A percentile compares a stretch with the other conserved stretches of the same genome.
These are phyloP conservation scores for Nigrospora oryzae DNA, from an alignment of 2,329 filamentous ascomycete species.

Conservation along the genomic window DNA sequence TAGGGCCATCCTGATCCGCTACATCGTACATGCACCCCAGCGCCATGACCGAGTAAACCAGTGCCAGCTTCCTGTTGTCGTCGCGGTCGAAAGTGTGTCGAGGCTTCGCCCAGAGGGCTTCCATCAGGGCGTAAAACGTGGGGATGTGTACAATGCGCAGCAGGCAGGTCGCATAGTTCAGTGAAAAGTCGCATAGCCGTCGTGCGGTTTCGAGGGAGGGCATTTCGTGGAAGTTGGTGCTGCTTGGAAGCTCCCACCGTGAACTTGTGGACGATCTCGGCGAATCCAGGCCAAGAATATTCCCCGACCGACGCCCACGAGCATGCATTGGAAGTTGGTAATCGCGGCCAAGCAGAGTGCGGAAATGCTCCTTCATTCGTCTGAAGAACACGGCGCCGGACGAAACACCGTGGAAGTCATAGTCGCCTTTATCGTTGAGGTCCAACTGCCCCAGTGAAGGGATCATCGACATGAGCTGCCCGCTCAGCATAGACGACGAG, in stretches of 20 bases:
- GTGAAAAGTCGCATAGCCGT: constrained; percentile 25
- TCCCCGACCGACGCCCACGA: constrained; percentile 36
- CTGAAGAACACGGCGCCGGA: constrained; percentile 85
- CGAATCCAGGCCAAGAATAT: constrained; percentile 56
- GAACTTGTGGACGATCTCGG: constrained; percentile 58
- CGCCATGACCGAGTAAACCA: constrained; percentile 52
- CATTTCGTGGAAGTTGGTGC: constrained; percentile 53
- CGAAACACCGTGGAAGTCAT: constrained; percentile 92
- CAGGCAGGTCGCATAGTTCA: constrained; percentile 30
- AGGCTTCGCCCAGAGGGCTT: constrained; percentile 57
- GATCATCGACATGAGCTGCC: constrained; percentile 86
- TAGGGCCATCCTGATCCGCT: constrained; percentile 12
- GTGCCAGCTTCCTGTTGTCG: constrained; percentile 49
- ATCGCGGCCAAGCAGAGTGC: constrained; percentile 61
- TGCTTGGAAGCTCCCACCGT: constrained; percentile 41
- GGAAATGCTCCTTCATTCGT: constrained; percentile 81
- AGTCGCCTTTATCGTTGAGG: constrained; percentile 81
- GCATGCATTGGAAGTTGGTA: constrained; percentile 52
- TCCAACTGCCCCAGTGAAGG: constrained; percentile 86
- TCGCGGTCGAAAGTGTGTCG: constrained; percentile 44
- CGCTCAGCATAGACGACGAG: constrained; percentile 43
- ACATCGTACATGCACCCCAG: constrained; percentile 50
- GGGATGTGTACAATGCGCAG: constrained; percentile 61
- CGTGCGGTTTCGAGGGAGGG: constrained; percentile 53
- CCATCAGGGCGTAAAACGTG: constrained; percentile 59